A percentile compares a stretch with the other conserved stretches of the same genome.
Evolutionary conservation across 441 rosid genomes (phyloP).

Genomic region (Euphorbia celastroides): DNA sequence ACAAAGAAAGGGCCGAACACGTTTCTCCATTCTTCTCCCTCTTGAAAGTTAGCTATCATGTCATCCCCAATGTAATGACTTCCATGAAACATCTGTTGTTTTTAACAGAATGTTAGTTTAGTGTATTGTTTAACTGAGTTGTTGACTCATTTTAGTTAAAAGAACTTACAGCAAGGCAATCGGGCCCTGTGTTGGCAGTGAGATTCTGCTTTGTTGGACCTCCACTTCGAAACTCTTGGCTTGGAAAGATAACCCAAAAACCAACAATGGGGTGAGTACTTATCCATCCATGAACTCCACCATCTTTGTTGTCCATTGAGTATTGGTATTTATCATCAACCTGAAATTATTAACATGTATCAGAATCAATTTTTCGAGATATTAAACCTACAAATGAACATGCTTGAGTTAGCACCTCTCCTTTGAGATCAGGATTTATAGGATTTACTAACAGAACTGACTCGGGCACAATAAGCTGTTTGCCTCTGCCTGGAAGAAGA

Average conservation of each 20-base stretch:
- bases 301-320: slow-evolving; percentile 35
- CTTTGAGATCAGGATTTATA: slow-evolving; percentile 32
- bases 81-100: slow-evolving; percentile 31
- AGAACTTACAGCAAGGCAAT: neutral
- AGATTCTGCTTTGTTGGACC: slow-evolving; percentile 44
- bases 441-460: slow-evolving; percentile 33
- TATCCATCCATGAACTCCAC: slow-evolving; percentile 44
- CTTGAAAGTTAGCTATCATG: slow-evolving; percentile 26
- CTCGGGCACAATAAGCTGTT: slow-evolving; percentile 30
- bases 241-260: slow-evolving; percentile 32
- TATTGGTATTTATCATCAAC: slow-evolving; percentile 42
- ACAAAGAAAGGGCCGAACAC: slow-evolving; percentile 38
- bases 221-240: slow-evolving; percentile 36
- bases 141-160: neutral
- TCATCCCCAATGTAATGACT: slow-evolving; percentile 31
- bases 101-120: neutral
- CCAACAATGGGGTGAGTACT: slow-evolving; percentile 32
- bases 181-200: slow-evolving; percentile 23
- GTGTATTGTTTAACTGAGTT: neutral
- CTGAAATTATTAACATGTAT: slow-evolving; percentile 19
- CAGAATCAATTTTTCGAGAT: neutral
- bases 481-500: slow-evolving; percentile 33
- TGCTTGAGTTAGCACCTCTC: slow-evolving; percentile 27
- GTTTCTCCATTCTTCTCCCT: slow-evolving; percentile 41
- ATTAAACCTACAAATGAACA: neutral